These are phyloP conservation scores for Beauveria scarabaeidicola DNA, from an alignment of 2,329 filamentous ascomycete genomes.

Conservation along the genomic window DNA sequence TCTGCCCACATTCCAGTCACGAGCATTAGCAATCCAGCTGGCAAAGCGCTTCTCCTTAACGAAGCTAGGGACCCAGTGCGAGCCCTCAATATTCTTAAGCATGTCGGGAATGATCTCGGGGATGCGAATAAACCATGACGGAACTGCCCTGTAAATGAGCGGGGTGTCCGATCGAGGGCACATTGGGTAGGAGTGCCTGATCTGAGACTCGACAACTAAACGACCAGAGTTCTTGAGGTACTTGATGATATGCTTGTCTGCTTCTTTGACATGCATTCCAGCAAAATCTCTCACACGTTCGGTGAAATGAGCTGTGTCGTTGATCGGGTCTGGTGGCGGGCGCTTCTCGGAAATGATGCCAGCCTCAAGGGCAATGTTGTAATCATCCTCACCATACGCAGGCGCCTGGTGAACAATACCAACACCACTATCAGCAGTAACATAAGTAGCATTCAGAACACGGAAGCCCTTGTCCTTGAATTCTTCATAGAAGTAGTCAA, in stretches of 20 bases:
- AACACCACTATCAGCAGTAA: constrained; percentile 82
- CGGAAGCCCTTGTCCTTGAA: constrained; percentile 80
- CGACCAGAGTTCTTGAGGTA: constrained; percentile 69
- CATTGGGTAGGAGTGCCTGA: constrained; percentile 88
- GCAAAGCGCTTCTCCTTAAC: constrained; percentile 89
- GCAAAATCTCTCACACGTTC: constrained; percentile 69
- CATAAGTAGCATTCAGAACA: constrained; percentile 76
- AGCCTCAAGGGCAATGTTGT: constrained; percentile 66
- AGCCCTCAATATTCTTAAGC: constrained; percentile 80
- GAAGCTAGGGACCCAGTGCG: constrained; percentile 84
- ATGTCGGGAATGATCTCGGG: constrained; percentile 76
- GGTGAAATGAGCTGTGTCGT: constrained; percentile 74
- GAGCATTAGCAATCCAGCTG: constrained; percentile 84
- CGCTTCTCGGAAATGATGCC: constrained; percentile 71
- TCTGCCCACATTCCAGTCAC: constrained; percentile 91
- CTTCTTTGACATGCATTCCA: constrained; percentile 83
- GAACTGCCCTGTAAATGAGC: constrained; percentile 84
- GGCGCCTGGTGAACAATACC: constrained; percentile 92
- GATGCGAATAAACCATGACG: constrained; percentile 92
- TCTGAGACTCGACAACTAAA: constrained; percentile 74
- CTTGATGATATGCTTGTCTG: constrained; percentile 90
- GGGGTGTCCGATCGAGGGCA: constrained; percentile 94
- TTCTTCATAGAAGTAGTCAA: constrained; percentile 81
- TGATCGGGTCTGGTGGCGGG: constrained; percentile 83
- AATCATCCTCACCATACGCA: constrained; percentile 94